Evolutionary conservation across 768 basidiomycete species (phyloP), one percentile per base, ranked within the genome.

Genomic region (Amanita rubescens): DNA sequence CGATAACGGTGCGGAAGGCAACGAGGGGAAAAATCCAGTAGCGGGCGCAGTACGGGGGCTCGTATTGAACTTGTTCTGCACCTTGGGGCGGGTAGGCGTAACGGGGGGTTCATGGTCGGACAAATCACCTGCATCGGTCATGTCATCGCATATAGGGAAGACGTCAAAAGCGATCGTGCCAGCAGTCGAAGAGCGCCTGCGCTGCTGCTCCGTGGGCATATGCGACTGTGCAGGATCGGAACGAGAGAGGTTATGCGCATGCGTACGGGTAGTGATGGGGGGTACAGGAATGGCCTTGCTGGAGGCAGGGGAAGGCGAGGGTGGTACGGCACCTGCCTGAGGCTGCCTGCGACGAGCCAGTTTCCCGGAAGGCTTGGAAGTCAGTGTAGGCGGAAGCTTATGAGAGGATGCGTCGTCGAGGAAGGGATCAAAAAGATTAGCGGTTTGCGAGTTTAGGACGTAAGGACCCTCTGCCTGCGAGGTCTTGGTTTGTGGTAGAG

Each of bases 121-220:
- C 30, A 62, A 44, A 22, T 66, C 63, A 22, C 68, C 72, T 4
- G 69, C 70, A 42, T 84, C 82, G 37, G 77, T 82, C 58, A 77
- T 75, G 59, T 90, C 87, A 57, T 90, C 87, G 59, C 87, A 89
- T 42, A 90, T 68, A 2, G 84, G 87, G 65, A 87, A 87, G 33
- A 68, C 71, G 43, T 55, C 62, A 53, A 44, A 66, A 6, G 53
- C 42, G n/a, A 49, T 51, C 17, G n/a, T 59, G 46, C 63, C 60
- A 49, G 61, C 45, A n/a, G 66, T 67, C 9, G 65, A 61, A 1
- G 65, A 60, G 44, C 71, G 72, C 45, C 70, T 71, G 37, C 49
- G 49, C 25, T 34, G 64, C 56, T 37, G 57, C 57, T 38, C 66
- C 56, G 38, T 64, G 47, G 63, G 64, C 57, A 65, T 65, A 49